Base-by-base conservation (phyloP, 257 asterid genomes). In the Primulina eburnea region DNA sequence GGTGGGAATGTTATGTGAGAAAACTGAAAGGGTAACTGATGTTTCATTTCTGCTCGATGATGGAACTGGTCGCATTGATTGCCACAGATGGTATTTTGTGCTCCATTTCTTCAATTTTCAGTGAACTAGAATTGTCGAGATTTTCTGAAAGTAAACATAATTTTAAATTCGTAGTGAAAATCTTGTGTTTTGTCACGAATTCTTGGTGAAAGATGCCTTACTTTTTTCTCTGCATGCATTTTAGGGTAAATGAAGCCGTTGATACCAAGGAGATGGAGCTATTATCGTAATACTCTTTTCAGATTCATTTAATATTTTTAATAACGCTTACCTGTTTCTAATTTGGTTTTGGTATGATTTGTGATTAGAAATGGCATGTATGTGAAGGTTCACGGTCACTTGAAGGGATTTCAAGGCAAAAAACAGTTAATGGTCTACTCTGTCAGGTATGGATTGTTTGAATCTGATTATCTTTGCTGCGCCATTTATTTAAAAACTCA, bases 371-470 rank as follows among this genome's bases (percentile, higher is more conserved):
- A 93, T 75, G 96, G 97, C 68, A 89, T 83, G 92, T 90, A 93
- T 59, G 91, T 93, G 52, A 84, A 75, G 68, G 94, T 93, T 77
- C 94, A 89, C 71, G 97, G 97, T 66, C 96, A 90, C 80, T 75
- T 89, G 84, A 93, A 89, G 85, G 94, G 87, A 65, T 87, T 93
- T 59, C 96, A 90, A 78, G 99, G 96, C 68, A 89, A 86, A 76
- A 89, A 71, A 68, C 87, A 89, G 65, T 68, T 93, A 82, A 75
- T 82, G 85, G 89, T 84, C 70, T 93, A 83, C 83, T 85, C 95
- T 50, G 86, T 89, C 76, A 85, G 99, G 99, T 90, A 82, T 33
- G 71, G 58, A 34, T 21, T 70, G 16, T 34, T 14, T 38, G 62
- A 47, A 53, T 62, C 59, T 52, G 56, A 11, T 26, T 43, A 33